These are phyloP conservation scores for Clitocybe nebularis DNA, from an alignment of 1,284 basidiomycete genomes.

Conservation along the genomic window DNA sequence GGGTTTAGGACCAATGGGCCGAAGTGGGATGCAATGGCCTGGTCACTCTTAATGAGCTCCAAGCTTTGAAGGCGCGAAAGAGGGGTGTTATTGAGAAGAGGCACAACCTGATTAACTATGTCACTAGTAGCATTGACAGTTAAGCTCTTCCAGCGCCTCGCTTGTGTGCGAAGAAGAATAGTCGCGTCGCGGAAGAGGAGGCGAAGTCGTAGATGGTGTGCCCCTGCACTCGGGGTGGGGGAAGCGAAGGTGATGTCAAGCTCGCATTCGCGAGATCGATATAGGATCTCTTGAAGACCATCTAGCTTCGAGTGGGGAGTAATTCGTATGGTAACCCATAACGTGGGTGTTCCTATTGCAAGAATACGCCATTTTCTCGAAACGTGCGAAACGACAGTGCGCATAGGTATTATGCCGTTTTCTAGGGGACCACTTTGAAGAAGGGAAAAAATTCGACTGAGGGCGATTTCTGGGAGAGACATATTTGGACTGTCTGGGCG, in stretches of 20 bases:
- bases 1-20: conserved; percentile 10
- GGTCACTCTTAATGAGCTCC: conserved; percentile 3
- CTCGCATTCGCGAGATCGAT: conserved; percentile 5
- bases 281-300: conserved; percentile 2
- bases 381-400: conserved; percentile 19
- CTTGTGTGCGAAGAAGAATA: conserved; percentile 1
- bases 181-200: conserved; percentile 1
- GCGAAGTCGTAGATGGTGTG: neutral
- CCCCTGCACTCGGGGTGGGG: neutral
- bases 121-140: neutral
- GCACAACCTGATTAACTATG: conserved; percentile 1
- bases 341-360: conserved; percentile 8
- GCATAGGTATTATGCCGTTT: neutral
- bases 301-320: neutral
- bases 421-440: neutral
- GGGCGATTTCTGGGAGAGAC: neutral
- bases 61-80: conserved; percentile 8
- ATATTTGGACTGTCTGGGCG: too few species aligned
- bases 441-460: neutral
- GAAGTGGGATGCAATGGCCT: neutral
- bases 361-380: conserved; percentile 16
- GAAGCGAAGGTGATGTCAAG: conserved; percentile 5
- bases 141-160: conserved; percentile 4
- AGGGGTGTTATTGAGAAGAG: neutral
- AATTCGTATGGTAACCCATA: conserved; percentile 16